These are phyloP conservation scores for Penicillium simplicissimum DNA, from an alignment of 495 filamentous ascomycete genomes.

Conservation along the genomic window DNA sequence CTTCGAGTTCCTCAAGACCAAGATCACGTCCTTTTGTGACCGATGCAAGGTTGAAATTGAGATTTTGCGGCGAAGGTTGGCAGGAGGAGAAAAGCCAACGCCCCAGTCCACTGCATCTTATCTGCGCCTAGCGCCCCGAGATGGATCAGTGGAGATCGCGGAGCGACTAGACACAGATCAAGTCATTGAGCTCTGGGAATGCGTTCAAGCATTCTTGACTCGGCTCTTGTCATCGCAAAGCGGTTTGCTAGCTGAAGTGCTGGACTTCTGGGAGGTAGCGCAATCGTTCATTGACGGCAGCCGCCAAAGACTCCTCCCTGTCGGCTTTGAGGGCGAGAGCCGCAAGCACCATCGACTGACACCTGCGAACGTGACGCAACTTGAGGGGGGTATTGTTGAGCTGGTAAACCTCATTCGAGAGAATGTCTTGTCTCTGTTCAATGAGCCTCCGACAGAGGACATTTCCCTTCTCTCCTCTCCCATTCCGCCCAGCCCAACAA, in stretches of 20 bases:
- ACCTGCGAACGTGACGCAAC: constrained; percentile 62
- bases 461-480: constrained; percentile 83
- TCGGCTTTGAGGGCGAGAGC: constrained; percentile 81
- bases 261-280: constrained; percentile 92
- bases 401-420: constrained; percentile 80
- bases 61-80: constrained; percentile 77
- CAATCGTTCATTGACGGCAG: constrained; percentile 88
- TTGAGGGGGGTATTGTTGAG: constrained; percentile 77
- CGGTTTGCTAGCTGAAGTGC: constrained; percentile 83
- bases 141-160: constrained; percentile 54
- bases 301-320: constrained; percentile 75
- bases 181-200: constrained; percentile 87
- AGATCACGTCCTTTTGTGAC: constrained; percentile 75
- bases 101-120: constrained; percentile 67
- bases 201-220: constrained; percentile 68
- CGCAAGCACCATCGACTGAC: constrained; percentile 82
- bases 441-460: constrained; percentile 88
- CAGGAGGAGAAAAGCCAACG: constrained; percentile 68
- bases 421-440: constrained; percentile 75
- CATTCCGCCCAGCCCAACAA: constrained; percentile 67
- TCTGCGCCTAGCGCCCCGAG: constrained; percentile 67
- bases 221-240: constrained; percentile 67
- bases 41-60: constrained; percentile 88
- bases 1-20: constrained; percentile 83
- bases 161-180: constrained; percentile 69